A percentile compares a stretch with the other conserved stretches of the same genome.
These are phyloP conservation scores for Venturia asperata DNA, from an alignment of 2,329 filamentous ascomycete species.

Conservation along the genomic window DNA sequence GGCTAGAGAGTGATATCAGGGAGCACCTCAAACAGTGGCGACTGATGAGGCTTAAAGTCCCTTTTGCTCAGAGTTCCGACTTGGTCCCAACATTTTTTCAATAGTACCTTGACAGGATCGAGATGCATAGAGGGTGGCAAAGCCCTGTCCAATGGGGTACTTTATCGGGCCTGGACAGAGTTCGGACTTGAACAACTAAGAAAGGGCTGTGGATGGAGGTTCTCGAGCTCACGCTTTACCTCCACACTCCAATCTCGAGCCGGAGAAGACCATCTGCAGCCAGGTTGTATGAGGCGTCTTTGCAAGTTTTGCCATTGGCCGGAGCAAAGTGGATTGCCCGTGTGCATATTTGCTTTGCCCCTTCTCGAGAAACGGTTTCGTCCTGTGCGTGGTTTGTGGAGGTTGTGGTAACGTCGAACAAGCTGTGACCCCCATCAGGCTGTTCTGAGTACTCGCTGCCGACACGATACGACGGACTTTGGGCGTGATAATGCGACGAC, in stretches of 20 bases:
- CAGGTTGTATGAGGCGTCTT: slow-evolving; percentile 5
- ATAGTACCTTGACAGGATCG: background rate
- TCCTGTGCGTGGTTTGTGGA: slow-evolving; percentile 5
- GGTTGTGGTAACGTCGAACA: slow-evolving; percentile 6
- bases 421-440: background rate
- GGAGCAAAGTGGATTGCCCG: background rate
- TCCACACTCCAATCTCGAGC: slow-evolving; percentile 6
- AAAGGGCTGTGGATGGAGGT: background rate
- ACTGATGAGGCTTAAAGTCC: slow-evolving; percentile 6
- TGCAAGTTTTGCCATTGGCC: background rate
- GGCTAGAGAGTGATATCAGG: background rate
- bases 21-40: background rate
- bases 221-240: slow-evolving; percentile 3
- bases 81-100: background rate
- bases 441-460: background rate
- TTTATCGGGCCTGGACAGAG: background rate
- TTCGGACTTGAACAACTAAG: slow-evolving; percentile 4
- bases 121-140: background rate
- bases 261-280: slow-evolving; percentile 6
- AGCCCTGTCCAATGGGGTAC: background rate
- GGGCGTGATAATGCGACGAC: background rate
- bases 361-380: background rate
- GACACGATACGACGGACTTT: background rate
- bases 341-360: slow-evolving; percentile 10
- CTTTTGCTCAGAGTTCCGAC: background rate